These are phyloP conservation scores for Melocanna baccifera DNA, from an alignment of 176 grass and related monocot species.

Conservation along the genomic window DNA sequence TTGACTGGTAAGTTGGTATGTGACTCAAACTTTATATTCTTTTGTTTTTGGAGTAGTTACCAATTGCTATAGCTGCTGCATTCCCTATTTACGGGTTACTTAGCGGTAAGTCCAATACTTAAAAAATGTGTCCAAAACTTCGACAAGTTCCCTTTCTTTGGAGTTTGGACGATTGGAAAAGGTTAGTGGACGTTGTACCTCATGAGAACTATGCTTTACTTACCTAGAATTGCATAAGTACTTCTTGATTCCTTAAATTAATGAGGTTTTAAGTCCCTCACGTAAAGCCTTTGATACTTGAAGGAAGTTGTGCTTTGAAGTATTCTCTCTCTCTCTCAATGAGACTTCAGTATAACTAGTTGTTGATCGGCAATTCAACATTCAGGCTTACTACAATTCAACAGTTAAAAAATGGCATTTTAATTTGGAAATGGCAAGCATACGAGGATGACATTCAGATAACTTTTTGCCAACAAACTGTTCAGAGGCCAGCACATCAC, in stretches of 20 bases:
- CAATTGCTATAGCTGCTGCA: neutral
- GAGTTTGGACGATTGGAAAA: neutral
- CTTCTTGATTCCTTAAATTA: neutral
- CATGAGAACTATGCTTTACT: neutral
- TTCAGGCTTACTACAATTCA: neutral
- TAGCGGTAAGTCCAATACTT: neutral
- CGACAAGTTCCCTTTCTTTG: neutral
- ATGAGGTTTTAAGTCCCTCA: neutral
- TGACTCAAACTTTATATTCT: neutral
- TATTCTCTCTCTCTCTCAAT: neutral
- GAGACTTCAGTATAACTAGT: neutral
- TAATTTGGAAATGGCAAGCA: neutral
- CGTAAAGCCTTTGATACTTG: neutral
- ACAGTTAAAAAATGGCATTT: neutral
- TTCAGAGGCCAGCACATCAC: neutral
- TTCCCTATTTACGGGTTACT: neutral
- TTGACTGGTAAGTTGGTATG: neutral
- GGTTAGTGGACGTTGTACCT: neutral
- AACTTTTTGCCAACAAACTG: constrained; percentile 3
- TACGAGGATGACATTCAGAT: neutral
- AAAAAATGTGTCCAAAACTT: neutral
- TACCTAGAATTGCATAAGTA: neutral
- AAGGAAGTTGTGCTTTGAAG: neutral
- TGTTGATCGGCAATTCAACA: neutral
- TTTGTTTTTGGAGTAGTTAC: neutral